Evolutionary conservation across 1,284 basidiomycete genomes (phyloP).

Genomic region (Papiliotrema nemorosa): DNA sequence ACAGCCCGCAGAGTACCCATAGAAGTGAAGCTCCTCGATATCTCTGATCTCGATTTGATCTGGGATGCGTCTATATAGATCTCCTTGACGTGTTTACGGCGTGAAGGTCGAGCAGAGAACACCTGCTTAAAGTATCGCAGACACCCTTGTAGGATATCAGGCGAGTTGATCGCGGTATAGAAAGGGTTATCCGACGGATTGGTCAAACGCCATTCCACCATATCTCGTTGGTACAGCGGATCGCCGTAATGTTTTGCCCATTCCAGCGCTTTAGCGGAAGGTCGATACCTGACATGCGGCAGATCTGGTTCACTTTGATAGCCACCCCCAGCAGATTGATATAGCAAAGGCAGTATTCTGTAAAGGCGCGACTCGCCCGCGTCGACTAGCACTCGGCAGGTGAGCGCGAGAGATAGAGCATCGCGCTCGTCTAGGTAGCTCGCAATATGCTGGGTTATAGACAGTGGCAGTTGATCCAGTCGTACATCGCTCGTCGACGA

Average conservation of each 20-base stretch:
- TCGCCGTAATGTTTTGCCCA: neutral
- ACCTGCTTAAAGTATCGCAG: neutral
- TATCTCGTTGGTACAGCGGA: too few relatives aligned
- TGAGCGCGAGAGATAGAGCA: neutral
- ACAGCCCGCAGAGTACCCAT: neutral
- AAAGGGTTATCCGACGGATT: too few relatives aligned
- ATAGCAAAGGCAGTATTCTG: neutral
- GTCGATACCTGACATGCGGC: neutral
- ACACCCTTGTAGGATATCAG: slow-evolving; percentile 1
- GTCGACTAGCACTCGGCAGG: neutral
- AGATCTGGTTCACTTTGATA: neutral
- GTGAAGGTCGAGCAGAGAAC: neutral
- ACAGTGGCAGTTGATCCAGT: neutral
- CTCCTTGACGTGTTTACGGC: neutral
- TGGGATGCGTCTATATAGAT: neutral
- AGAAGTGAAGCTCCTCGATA: neutral
- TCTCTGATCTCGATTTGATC: neutral
- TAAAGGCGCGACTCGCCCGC: neutral
- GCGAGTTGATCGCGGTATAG: neutral
- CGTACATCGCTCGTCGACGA: too few relatives aligned
- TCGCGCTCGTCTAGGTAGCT: neutral
- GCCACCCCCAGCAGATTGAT: neutral
- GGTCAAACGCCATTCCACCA: too few relatives aligned
- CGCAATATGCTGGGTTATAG: neutral
- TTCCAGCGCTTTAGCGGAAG: neutral